Evolutionary conservation across 2,329 filamentous ascomycete genomes (phyloP), one percentile per base, ranked within the genome.

Genomic region (Paraconiothyrium brasiliense): DNA sequence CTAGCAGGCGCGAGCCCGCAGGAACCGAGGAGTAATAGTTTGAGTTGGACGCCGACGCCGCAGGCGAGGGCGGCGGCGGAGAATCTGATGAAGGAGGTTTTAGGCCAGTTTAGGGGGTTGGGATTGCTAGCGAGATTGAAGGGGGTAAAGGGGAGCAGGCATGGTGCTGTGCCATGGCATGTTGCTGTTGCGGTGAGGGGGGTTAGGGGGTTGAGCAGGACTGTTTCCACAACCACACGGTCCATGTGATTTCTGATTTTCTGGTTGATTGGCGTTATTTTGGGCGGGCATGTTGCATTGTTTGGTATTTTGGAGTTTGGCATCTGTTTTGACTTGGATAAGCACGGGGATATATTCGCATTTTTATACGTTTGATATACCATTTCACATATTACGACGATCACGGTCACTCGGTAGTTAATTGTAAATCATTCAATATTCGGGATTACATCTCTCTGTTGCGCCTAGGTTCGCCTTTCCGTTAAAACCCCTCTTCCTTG

Each of bases 91-190:
- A 83, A 88, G 66, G 92, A 95, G 73, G 88, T 92, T 75, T 73
- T 95, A 60, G 84, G 81, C 34, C 87, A 89, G 75, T 94, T 90
- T 72, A 81, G 91, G 47, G 88, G 86, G 0, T 74, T 95, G 64
- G 89, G 88, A 0, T 87, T 91, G 20, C 74, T 95, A 68, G 91
- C 90, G 1, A 84, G 88, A 65, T 86, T 89, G 24, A 86, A 90
- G 62, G 90, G 70, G 81, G 88, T 71, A 84, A 87, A 70, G 78
- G 83, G 62, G 82, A 87, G 63, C 57, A 83, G 80, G 52, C 87
- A 89, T 71, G 80, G 80, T 16, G 84, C 88, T n/a, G 81, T 91
- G 69, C 92, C 92, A 20, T 92, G 92, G 90, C 92, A 94, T 82
- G 81, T 94, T 62, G 89, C 88, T 13, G 89, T 87, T 20, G 91